phyloP scores from a whole-genome alignment of 2,329 filamentous ascomycete genomes.

The Aspergillus quadrilineatus region DNA sequence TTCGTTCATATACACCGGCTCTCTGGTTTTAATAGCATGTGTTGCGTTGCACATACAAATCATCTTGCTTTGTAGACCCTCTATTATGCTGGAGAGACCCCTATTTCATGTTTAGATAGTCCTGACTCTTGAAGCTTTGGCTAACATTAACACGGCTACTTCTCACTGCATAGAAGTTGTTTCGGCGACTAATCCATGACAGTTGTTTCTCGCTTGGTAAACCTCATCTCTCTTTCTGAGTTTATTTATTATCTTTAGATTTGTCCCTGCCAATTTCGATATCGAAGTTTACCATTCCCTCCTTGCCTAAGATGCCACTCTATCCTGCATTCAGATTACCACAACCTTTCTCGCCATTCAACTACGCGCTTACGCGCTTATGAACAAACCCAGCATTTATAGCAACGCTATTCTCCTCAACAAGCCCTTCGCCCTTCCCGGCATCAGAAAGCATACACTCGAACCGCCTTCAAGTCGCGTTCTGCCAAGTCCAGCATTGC shows the following conservation, averaged over 20 bases:
- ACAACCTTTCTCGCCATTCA: not conserved
- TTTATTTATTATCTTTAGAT: not conserved
- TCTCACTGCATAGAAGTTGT: not conserved
- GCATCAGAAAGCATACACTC: not conserved
- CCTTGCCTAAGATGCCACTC: not conserved
- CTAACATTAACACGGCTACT: not conserved
- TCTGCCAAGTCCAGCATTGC: conserved; percentile 11
- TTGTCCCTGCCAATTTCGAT: not conserved
- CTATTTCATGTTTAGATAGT: not conserved
- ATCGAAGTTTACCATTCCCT: not conserved
- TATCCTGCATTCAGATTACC: not conserved
- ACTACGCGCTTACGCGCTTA: not conserved
- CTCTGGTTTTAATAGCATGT: not conserved
- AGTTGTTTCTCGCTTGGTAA: not conserved
- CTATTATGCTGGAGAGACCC: no score
- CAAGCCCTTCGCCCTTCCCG: not conserved
- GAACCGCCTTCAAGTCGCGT: no score
- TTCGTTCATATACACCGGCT: not conserved
- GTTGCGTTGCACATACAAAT: no score
- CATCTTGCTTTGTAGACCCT: not conserved
- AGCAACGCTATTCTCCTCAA: not conserved
- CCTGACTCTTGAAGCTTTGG: no score
- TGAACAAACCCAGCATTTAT: not conserved
- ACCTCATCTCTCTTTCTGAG: no score
- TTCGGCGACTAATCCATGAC: not conserved